Evolutionary conservation across 2,329 filamentous ascomycete species (phyloP).

Genomic region (Penicillium sp.): DNA sequence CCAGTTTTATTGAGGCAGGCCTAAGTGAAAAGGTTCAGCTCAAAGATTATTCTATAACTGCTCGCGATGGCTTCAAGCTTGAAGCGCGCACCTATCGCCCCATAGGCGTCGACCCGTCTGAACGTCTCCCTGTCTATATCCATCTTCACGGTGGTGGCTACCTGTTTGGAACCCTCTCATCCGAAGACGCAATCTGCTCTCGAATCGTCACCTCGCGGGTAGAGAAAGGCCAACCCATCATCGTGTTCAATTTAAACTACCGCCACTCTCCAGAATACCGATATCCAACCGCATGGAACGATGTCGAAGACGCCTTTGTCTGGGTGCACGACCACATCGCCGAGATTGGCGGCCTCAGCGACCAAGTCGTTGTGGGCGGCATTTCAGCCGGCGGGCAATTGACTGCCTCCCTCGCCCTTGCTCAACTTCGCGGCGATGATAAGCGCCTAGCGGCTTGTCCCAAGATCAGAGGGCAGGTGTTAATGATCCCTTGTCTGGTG

Average conservation of each 20-base stretch:
- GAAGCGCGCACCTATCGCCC: conserved; percentile 49
- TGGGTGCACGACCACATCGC: conserved; percentile 50
- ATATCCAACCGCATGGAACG: conserved; percentile 52
- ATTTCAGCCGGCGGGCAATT: conserved; percentile 49
- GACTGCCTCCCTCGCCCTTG: conserved; percentile 40
- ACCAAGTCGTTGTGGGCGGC: conserved; percentile 46
- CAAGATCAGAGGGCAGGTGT: conserved; percentile 48
- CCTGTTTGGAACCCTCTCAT: conserved; percentile 51
- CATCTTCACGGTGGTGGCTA: conserved; percentile 57
- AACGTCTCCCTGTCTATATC: conserved; percentile 47
- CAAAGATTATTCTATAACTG: conserved; percentile 37
- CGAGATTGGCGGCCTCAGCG: conserved; percentile 38
- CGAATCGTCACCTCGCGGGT: conserved; percentile 40
- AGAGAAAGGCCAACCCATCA: conserved; percentile 25
- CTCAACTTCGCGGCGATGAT: conserved; percentile 35
- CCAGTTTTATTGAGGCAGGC: conserved; percentile 6
- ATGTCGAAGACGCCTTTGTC: conserved; percentile 51
- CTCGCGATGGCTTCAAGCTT: conserved; percentile 45
- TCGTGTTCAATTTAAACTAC: conserved; percentile 56
- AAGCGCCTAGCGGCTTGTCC: conserved; percentile 18
- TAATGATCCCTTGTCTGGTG: conserved; percentile 50
- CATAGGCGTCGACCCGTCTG: conserved; percentile 20
- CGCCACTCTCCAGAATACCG: conserved; percentile 54
- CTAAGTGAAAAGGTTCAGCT: conserved; percentile 31
- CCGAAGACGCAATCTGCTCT: conserved; percentile 52